Percentiles rank a stretch among this genome's conserved stretches.
Evolutionary conservation across 306 rosid species (phyloP).

Genomic region (Vigna unguiculata): DNA sequence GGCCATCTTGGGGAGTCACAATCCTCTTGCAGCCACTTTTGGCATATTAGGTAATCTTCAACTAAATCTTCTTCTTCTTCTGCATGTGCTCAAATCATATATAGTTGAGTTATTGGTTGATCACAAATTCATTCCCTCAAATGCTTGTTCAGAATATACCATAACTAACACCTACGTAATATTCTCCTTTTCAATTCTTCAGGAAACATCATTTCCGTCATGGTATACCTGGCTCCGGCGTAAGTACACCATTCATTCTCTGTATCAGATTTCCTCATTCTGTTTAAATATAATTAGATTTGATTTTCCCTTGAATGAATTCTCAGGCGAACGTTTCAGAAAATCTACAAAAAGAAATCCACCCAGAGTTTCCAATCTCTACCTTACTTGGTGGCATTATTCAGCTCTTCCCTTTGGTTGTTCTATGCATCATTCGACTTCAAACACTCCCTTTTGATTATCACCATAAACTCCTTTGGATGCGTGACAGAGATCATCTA

Average conservation of each 20-base stretch:
- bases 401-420: constrained; percentile 78
- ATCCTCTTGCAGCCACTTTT: constrained; percentile 54
- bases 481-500: constrained; percentile 64
- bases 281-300: not conserved
- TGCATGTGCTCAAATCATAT: not conserved
- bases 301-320: not conserved
- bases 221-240: constrained; percentile 90
- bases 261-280: not conserved
- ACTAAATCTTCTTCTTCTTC: no score
- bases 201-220: constrained; percentile 74
- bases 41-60: constrained; percentile 92
- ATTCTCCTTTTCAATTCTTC: constrained; percentile 22
- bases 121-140: constrained; percentile 27
- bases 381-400: constrained; percentile 77
- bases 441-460: constrained; percentile 48
- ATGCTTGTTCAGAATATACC: not conserved
- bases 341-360: constrained; percentile 67
- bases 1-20: constrained; percentile 44
- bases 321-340: constrained; percentile 71
- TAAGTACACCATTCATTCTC: constrained; percentile 48
- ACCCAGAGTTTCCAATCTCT: constrained; percentile 74
- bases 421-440: constrained; percentile 63
- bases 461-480: constrained; percentile 77
- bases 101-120: constrained; percentile 41
- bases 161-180: not conserved